A percentile compares a stretch with the other conserved stretches of the same genome.
These are phyloP conservation scores for Wilcoxina mikolae DNA, from an alignment of 495 filamentous ascomycete genomes.

Conservation along the genomic window DNA sequence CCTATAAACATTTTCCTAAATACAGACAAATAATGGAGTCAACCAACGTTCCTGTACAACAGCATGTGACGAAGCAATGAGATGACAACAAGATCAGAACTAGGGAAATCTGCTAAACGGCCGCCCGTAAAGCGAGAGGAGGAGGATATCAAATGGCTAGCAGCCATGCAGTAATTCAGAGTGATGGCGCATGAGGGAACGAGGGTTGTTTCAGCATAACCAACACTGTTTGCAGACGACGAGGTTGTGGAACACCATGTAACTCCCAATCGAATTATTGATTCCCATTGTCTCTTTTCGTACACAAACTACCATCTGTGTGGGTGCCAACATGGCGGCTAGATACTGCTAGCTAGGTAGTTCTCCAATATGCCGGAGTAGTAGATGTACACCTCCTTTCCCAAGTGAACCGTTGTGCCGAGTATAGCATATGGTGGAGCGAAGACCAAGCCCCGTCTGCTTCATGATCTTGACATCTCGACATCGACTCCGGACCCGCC, in stretches of 20 bases:
- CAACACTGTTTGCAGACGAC: slow-evolving; percentile 4
- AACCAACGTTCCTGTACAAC: background rate
- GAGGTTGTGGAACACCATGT: slow-evolving; percentile 6
- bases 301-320: slow-evolving; percentile 29
- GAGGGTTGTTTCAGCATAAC: background rate
- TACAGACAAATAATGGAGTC: slow-evolving; percentile 1
- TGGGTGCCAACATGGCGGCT: slow-evolving; percentile 12
- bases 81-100: background rate
- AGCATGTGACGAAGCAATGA: background rate
- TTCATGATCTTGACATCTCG: background rate
- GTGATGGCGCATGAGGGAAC: background rate
- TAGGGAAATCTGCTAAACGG: background rate
- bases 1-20: slow-evolving; percentile 98
- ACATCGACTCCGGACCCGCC: background rate
- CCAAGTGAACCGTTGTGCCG: slow-evolving; percentile 22
- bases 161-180: background rate
- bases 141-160: no score
- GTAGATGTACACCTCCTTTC: slow-evolving; percentile 27
- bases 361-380: slow-evolving; percentile 26
- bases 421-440: slow-evolving; percentile 22
- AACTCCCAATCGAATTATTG: slow-evolving; percentile 10
- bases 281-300: slow-evolving; percentile 29
- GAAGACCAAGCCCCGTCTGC: background rate
- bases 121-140: slow-evolving; percentile 28
- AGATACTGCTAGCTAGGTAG: slow-evolving; percentile 29